Evolutionary conservation across 108 stramenopile species (phyloP), one percentile per base, ranked within the genome.

Genomic region (Cyclotella choctawhatcheeana): DNA sequence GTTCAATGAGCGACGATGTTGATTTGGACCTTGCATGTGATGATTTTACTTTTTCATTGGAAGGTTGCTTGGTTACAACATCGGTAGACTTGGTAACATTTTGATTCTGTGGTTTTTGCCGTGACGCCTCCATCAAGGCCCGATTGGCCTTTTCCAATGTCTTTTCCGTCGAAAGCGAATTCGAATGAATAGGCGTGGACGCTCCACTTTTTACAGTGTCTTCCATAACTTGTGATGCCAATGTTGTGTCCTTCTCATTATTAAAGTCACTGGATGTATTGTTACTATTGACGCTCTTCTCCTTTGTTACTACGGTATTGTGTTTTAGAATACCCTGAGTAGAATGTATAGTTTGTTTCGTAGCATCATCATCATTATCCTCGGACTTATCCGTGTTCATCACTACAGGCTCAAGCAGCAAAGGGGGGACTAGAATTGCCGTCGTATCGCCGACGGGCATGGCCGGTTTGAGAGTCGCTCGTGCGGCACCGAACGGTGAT

Each of bases 101-200:
- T n/a, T n/a, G n/a, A n/a, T n/a, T n/a, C n/a, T n/a, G n/a, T n/a
- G n/a, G n/a, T n/a, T n/a, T n/a, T n/a, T n/a, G n/a, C n/a, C n/a
- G n/a, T n/a, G n/a, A n/a, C n/a, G 44, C 63, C 26, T 48, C 33
- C n/a, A 59, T 21, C 20, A 60, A 24, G 1, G 45, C 45, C 10
- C n/a, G 29, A 24, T 60, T 60, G 37, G 59, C 59, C 22, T 20
- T 40, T 13, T 20, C 8, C 37, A 60, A 24, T 6, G 37, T 60
- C 33, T 21, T 29, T 21, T 60, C 59, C 10, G 59, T 35, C 0
- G 59, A 35, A 8, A 40, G 1, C 3, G 58, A 25, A 54, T 72
- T 72, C 37, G 71, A 72, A 22, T 20, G 35, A 25, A 72, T 35
- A 3, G 71, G 71, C 0, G 71, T 72, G 22, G 52, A 62, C 21